Evolutionary conservation across 257 asterid species (phyloP), one percentile per base, ranked within the genome.

Genomic region (Hygrophila difformis): DNA sequence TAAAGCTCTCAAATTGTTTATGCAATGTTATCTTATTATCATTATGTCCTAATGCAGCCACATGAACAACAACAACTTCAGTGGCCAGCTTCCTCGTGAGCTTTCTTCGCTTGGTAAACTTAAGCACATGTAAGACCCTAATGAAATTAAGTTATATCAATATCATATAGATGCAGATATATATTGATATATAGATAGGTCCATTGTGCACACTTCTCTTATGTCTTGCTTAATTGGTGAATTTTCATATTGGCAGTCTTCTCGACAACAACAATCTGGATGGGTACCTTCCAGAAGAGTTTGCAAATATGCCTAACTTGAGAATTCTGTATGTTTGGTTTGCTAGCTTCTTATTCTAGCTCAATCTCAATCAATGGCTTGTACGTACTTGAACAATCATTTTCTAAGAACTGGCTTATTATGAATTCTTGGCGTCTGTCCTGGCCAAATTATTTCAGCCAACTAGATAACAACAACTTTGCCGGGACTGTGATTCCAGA

Each of bases 271-370:
- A 86, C 63, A 39, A 73, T 43, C 60, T 86, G 39, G 55, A 84
- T 5, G 96, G 96, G 19, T 64, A 57, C 63, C 93, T 86, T 66
- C 82, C 82, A 2, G 68, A 75, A 0, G 64, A 67, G 59, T 49
- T 64, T 22, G 28, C 78, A 12, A 39, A 31, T 40, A 60, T 74
- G 75, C 68, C 37, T 23, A 46, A 11, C 34, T 59, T 74, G 60
- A 67, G 70, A 11, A 67, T 74, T 49, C 68, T 74, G 78, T 70
- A 46, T 12, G 70, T 57, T 18, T 19, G 1, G 2, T 21, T 55
- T 59, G 18, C 47, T 33, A 31, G 1, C 14, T 17, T 1, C 2
- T 3, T 33, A 18, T 11, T 29, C 8, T 53, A 14, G n/a, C n/a
- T n/a, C n/a, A n/a, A n/a, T n/a, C n/a, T n/a, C n/a, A n/a, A n/a